phyloP scores from a whole-genome alignment of 192 early-diverging fungal genomes.

The Mortierella claussenii region DNA sequence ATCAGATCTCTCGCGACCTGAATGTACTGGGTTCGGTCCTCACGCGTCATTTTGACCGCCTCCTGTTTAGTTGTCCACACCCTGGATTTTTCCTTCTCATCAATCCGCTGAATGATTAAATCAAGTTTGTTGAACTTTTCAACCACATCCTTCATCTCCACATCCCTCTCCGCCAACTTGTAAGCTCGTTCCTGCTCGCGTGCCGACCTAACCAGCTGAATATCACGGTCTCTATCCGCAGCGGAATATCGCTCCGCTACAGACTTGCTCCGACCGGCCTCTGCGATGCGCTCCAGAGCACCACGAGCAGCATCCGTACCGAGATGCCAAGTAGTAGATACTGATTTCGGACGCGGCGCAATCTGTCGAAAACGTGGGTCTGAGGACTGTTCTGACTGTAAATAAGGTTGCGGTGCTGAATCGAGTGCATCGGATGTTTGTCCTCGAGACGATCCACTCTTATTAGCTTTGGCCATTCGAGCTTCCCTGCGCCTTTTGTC shows the following conservation, averaged over 20 bases:
- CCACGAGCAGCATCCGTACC: conserved; percentile 9
- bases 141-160: conserved; percentile 19
- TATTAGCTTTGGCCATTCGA: conserved; percentile 17
- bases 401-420: background rate
- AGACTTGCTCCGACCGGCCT: conserved; percentile 19
- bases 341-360: conserved; percentile 8
- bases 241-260: conserved; percentile 18
- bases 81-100: conserved; percentile 45
- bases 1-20: conserved; percentile 44
- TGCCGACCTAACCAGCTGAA: conserved; percentile 11
- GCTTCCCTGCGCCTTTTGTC: conserved; percentile 25
- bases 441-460: background rate
- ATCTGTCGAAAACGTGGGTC: conserved; percentile 11
- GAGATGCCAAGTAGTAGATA: background rate
- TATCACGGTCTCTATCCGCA: conserved; percentile 40
- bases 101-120: conserved; percentile 17
- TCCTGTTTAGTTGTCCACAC: conserved; percentile 26
- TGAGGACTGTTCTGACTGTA: background rate
- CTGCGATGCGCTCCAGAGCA: conserved; percentile 28
- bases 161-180: conserved; percentile 10
- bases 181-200: conserved; percentile 38
- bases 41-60: conserved; percentile 30
- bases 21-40: conserved; percentile 48
- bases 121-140: conserved; percentile 46
- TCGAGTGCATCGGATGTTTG: background rate